Base-by-base conservation (phyloP, 768 basidiomycete genomes). In the Boletus reticuloceps region DNA sequence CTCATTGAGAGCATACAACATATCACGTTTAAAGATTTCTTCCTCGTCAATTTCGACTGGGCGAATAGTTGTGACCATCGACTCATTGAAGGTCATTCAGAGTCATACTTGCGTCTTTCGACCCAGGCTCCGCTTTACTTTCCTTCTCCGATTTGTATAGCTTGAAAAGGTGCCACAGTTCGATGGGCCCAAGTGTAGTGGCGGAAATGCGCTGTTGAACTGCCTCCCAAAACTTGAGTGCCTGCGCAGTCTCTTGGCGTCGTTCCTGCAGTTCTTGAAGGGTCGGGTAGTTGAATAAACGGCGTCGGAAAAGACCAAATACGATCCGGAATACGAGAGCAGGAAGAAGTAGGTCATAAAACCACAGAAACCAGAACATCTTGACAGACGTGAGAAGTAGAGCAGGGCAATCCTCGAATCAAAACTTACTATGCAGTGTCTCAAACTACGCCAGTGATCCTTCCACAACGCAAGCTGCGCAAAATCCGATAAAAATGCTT, bases 311-410 rank as follows among this genome's bases (percentile, higher is more conserved):
- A 45, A 88, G 76, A 39, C 75, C 61, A 56, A 77, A 80, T 29
- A 81, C 61, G 14, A 86, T 64, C 37, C 76, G 73, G 40, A 80
- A 64, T 46, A 85, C 56, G 25, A 84, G 63, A 9, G 77, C 75
- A 13, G 87, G 79, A 13, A 81, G 71, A 5, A 89, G 73, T 14
- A 84, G 62, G 60, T 86, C 75, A 49, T 80, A 62, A 66, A 80
- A 80, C 86, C 86, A 88, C 16, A 86, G 61, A 36, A 76, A 66
- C 87, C 87, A 88, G 58, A 79, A 88, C 2, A 74, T 53, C 87
- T 87, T 56, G 37, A 42, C 43, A 36, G 32, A 46, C 29, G 7
- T 61, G 22, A 61, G 25, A 44, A 42, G 34, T 16, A 14, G 41
- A 50, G 37, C 44, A 40, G 27, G n/a, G 19, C 39, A 37, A n/a